phyloP scores from a whole-genome alignment of 1,284 basidiomycete species.

The Coniferiporia sulphurascens region DNA sequence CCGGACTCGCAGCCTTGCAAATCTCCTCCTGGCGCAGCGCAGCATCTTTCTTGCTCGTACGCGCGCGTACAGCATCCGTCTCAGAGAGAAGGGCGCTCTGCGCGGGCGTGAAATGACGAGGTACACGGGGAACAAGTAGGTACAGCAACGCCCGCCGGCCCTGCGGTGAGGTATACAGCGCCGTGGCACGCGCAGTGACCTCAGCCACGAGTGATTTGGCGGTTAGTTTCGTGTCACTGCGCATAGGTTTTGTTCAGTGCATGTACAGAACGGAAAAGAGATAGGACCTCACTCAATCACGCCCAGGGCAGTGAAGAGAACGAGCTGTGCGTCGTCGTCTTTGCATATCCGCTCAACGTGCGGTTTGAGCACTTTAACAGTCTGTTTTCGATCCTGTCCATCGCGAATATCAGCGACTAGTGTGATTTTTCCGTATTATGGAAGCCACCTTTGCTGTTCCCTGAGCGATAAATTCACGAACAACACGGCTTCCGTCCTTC shows the following conservation, averaged over 20 bases:
- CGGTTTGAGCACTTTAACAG: constrained; percentile 80
- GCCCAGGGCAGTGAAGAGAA: constrained; percentile 84
- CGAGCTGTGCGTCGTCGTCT: constrained; percentile 83
- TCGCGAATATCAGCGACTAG: constrained; percentile 3
- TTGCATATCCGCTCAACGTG: constrained; percentile 81
- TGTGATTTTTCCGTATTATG: neutral
- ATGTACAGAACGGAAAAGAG: constrained; percentile 6
- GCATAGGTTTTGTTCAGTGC: constrained; percentile 11
- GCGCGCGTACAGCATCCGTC: constrained; percentile 57
- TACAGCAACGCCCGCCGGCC: constrained; percentile 79
- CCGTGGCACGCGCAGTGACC: constrained; percentile 50
- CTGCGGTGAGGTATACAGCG: constrained; percentile 51
- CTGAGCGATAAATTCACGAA: constrained; percentile 75
- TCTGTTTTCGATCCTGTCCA: constrained; percentile 79
- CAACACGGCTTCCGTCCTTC: constrained; percentile 81
- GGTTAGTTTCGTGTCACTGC: constrained; percentile 82
- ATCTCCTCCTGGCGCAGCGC: constrained; percentile 62
- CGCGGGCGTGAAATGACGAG: constrained; percentile 79
- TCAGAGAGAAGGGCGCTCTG: constrained; percentile 65
- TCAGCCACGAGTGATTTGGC: constrained; percentile 71
- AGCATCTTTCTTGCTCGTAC: constrained; percentile 78
- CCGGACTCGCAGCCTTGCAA: constrained; percentile 62
- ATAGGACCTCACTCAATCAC: constrained; percentile 65
- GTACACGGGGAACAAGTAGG: constrained; percentile 71
- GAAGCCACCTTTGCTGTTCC: constrained; percentile 69